A percentile compares a stretch with the other conserved stretches of the same genome.
Conservation (phyloP, 768 basidiomycete species). For the Trametes villosa region DNA sequence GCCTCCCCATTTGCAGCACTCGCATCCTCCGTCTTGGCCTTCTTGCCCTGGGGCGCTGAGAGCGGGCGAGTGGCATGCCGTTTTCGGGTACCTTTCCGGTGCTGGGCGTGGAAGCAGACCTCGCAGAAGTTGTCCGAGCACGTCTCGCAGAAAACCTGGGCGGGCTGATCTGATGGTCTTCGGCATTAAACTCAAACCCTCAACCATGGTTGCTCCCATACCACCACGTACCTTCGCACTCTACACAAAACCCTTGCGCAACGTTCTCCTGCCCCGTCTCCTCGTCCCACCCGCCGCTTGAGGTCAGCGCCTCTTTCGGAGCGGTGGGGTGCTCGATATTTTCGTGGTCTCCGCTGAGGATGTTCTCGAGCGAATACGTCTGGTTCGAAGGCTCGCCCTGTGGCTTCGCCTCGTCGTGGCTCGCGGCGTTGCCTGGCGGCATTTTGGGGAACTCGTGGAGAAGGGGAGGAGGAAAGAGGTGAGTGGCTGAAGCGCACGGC, state of each 20-base stretch:
- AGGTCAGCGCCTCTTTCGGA: conserved; percentile 36
- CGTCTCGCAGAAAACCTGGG: conserved; percentile 70
- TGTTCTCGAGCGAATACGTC: conserved; percentile 67
- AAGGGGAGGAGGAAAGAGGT: neutral
- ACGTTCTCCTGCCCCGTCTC: conserved; percentile 50
- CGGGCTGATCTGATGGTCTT: conserved; percentile 70
- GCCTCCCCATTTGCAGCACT: conserved; percentile 30
- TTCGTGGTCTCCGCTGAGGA: conserved; percentile 68
- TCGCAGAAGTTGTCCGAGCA: conserved; percentile 80
- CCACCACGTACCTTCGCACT: conserved; percentile 75
- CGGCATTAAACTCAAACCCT: conserved; percentile 3
- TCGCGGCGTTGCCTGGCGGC: conserved; percentile 10
- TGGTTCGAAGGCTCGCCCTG: neutral
- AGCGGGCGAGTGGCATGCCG: conserved; percentile 59
- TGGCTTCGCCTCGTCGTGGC: neutral
- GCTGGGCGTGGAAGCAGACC: conserved; percentile 85
- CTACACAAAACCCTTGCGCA: conserved; percentile 73
- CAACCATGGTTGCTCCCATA: neutral
- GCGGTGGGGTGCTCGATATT: conserved; percentile 57
- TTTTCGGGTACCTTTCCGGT: conserved; percentile 81
- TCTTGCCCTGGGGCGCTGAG: conserved; percentile 21
- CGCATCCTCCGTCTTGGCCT: conserved; percentile 23
- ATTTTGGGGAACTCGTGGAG: conserved; percentile 8
- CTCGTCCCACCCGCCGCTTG: conserved; percentile 66
- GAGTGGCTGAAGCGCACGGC: conserved; percentile 15